Percentiles rank a stretch among this genome's conserved stretches.
These are phyloP conservation scores for Elymus sibiricus DNA, from an alignment of 176 grass and related monocot genomes.

Conservation along the genomic window DNA sequence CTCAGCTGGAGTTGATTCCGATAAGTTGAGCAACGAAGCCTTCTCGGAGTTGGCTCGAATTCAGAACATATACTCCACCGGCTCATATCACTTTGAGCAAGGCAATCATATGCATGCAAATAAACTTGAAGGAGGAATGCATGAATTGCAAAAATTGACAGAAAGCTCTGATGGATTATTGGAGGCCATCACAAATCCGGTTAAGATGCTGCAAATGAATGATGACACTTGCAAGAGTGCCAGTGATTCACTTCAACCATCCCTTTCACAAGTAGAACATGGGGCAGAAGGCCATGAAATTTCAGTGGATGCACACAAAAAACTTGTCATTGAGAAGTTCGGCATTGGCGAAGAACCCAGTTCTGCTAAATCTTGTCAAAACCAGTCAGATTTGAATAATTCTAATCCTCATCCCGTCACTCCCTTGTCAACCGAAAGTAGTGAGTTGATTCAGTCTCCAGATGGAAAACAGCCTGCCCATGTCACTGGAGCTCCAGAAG, in stretches of 20 bases:
- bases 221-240: conserved; percentile 17
- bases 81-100: conserved; percentile 41
- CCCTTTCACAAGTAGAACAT: conserved; percentile 40
- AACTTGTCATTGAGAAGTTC: conserved; percentile 5
- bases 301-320: conserved; percentile 26
- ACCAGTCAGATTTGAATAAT: conserved; percentile 23
- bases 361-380: conserved; percentile 16
- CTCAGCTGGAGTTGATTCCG: conserved; percentile 23
- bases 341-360: conserved; percentile 12
- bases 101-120: conserved; percentile 25
- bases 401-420: conserved; percentile 23
- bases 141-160: conserved; percentile 25
- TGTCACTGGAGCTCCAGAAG: conserved; percentile 32
- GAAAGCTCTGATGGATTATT: conserved; percentile 77
- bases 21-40: conserved; percentile 31
- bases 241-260: conserved; percentile 24
- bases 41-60: conserved; percentile 44
- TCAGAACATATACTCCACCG: conserved; percentile 28
- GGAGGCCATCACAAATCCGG: conserved; percentile 84
- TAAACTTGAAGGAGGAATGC: conserved; percentile 30
- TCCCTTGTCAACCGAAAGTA: conserved; percentile 24
- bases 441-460: conserved; percentile 28
- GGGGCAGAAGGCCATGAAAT: conserved; percentile 8
- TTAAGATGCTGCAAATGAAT: conserved; percentile 53
- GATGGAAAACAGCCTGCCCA: conserved; percentile 36